phyloP scores from a whole-genome alignment of 345 rosid genomes.

The Salix arbutifolia region DNA sequence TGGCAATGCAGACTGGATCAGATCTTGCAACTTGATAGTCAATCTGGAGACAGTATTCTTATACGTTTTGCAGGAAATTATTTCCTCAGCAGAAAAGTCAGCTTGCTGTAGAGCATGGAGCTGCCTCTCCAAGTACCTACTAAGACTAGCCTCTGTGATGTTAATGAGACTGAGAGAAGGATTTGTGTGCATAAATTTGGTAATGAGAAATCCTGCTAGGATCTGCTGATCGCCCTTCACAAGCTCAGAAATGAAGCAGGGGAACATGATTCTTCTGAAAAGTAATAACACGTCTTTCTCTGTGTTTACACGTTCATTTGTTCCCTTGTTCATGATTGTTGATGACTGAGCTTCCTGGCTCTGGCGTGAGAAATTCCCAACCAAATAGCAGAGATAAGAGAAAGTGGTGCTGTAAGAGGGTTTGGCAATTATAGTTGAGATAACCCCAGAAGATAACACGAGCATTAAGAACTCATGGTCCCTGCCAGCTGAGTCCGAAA shows the following conservation, averaged over 20 bases:
- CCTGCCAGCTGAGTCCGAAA: slow-evolving; percentile 33
- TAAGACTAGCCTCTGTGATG: slow-evolving; percentile 60
- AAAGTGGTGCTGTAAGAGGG: slow-evolving; percentile 46
- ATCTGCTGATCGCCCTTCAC: slow-evolving; percentile 65
- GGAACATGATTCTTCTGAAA: slow-evolving; percentile 62
- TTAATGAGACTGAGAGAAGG: slow-evolving; percentile 60
- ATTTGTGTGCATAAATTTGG: slow-evolving; percentile 78
- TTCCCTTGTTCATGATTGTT: slow-evolving; percentile 18
- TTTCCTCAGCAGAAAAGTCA: slow-evolving; percentile 20
- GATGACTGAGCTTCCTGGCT: slow-evolving; percentile 53
- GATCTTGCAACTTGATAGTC: slow-evolving; percentile 38
- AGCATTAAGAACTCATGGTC: slow-evolving; percentile 61
- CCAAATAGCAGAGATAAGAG: slow-evolving; percentile 64
- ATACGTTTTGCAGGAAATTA: slow-evolving; percentile 24
- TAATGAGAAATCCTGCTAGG: slow-evolving; percentile 70
- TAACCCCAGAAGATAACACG: slow-evolving; percentile 54
- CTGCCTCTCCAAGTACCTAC: slow-evolving; percentile 58
- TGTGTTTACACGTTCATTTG: slow-evolving; percentile 14
- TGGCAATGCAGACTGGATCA: slow-evolving; percentile 49
- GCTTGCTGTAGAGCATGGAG: slow-evolving; percentile 36
- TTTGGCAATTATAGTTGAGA: slow-evolving; percentile 42
- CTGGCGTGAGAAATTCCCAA: slow-evolving; percentile 60
- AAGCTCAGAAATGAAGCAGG: slow-evolving; percentile 63
- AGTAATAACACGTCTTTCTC: slow-evolving; percentile 22
- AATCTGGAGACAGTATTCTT: slow-evolving; percentile 45